Percentiles rank a stretch among this genome's conserved stretches.
These are phyloP conservation scores for Turritis glabra DNA, from an alignment of 345 rosid genomes.

Conservation along the genomic window DNA sequence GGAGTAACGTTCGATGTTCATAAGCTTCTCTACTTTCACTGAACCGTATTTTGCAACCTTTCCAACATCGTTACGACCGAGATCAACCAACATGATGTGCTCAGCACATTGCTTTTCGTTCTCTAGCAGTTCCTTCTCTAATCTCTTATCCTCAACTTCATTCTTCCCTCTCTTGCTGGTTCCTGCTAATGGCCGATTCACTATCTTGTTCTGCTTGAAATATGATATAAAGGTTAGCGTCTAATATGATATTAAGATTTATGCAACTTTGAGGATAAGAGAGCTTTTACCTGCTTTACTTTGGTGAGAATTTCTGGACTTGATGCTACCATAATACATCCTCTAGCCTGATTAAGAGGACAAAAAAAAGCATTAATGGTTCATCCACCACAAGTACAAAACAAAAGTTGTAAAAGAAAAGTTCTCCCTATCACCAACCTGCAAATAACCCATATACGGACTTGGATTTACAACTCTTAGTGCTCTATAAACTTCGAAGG, in stretches of 20 bases:
- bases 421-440: conserved; percentile 45
- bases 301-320: conserved; percentile 94
- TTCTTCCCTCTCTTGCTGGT: conserved; percentile 76
- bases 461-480: conserved; percentile 89
- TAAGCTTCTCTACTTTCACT: conserved; percentile 83
- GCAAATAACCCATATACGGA: conserved; percentile 89
- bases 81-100: conserved; percentile 90
- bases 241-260: neutral
- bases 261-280: neutral
- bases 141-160: conserved; percentile 56
- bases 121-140: conserved; percentile 53
- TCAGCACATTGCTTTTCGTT: conserved; percentile 87
- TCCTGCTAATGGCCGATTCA: conserved; percentile 90
- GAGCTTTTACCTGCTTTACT: conserved; percentile 63
- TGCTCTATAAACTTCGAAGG: conserved; percentile 88
- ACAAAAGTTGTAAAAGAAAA: neutral
- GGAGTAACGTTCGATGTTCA: conserved; percentile 85
- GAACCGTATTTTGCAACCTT: conserved; percentile 84
- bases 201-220: conserved; percentile 63
- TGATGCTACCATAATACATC: conserved; percentile 84
- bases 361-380: neutral
- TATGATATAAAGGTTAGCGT: conserved; percentile 9
- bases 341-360: conserved; percentile 60
- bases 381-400: neutral
- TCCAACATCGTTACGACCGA: conserved; percentile 89